Evolutionary conservation across 768 basidiomycete genomes (phyloP).

Genomic region (Mrakia blollopis): DNA sequence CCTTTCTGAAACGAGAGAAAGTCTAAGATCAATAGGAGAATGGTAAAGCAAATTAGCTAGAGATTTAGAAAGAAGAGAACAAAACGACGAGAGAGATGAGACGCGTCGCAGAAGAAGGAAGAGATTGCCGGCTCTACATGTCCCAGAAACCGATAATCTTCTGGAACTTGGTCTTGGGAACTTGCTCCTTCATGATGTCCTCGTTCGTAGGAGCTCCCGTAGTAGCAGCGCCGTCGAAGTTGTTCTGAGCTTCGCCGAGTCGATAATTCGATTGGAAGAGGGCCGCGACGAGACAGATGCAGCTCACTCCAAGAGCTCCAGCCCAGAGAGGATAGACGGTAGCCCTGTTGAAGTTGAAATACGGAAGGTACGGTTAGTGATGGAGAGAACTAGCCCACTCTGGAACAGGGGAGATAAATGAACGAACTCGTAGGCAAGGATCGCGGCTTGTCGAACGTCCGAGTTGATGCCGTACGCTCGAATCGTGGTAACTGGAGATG

Average conservation of each 20-base stretch:
- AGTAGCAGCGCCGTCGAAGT: not conserved
- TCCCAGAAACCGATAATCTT: conserved; percentile 12
- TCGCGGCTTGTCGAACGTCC: conserved; percentile 22
- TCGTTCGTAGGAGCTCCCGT: not conserved
- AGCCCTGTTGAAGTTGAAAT: conserved; percentile 33
- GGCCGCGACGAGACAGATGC: conserved; percentile 36
- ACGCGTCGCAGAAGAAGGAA: too few species aligned
- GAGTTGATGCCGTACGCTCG: conserved; percentile 28
- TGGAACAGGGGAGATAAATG: not conserved
- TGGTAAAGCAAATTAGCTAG: too few species aligned
- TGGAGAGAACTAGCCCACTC: not conserved
- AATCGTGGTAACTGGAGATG: not conserved
- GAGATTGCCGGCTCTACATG: too few species aligned
- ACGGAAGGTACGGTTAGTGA: not conserved
- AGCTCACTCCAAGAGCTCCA: conserved; percentile 40
- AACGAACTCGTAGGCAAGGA: conserved; percentile 34
- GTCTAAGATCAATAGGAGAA: too few species aligned
- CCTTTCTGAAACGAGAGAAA: too few species aligned
- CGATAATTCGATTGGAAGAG: conserved; percentile 14
- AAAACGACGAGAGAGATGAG: too few species aligned
- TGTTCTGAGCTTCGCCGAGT: not conserved
- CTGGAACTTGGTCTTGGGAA: conserved; percentile 19
- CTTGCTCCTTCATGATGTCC: not conserved
- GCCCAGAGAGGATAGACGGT: conserved; percentile 40
- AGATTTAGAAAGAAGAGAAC: too few species aligned